phyloP scores from a whole-genome alignment of 768 basidiomycete genomes.

The Xerocomellus chrysenteron region DNA sequence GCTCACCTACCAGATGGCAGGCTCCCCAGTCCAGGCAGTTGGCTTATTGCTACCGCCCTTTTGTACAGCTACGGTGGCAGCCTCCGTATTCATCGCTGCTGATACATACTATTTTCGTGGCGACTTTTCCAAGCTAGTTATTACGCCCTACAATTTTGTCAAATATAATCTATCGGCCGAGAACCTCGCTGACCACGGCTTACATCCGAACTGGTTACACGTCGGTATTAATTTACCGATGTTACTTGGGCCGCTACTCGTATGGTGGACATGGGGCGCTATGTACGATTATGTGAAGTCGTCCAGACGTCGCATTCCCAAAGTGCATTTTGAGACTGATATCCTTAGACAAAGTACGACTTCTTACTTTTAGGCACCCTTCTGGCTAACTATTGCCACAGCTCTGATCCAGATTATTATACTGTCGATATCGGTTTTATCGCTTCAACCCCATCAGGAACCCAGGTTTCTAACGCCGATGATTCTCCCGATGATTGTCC shows the following conservation, averaged over 20 bases:
- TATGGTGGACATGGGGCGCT: constrained; percentile 20
- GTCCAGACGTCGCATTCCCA: not conserved
- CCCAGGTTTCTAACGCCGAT: constrained; percentile 39
- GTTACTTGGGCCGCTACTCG: constrained; percentile 37
- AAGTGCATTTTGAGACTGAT: constrained; percentile 11
- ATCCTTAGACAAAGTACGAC: constrained; percentile 19
- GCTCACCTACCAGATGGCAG: constrained; percentile 5
- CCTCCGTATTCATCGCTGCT: constrained; percentile 19
- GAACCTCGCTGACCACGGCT: constrained; percentile 39
- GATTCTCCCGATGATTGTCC: constrained; percentile 32
- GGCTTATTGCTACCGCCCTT: constrained; percentile 20
- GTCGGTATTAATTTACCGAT: constrained; percentile 40
- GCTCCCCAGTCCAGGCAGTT: constrained; percentile 8
- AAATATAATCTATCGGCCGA: constrained; percentile 36
- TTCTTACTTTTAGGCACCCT: not conserved
- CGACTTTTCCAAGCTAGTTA: constrained; percentile 15
- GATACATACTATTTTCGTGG: constrained; percentile 38
- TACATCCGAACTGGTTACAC: constrained; percentile 43
- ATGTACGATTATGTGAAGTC: constrained; percentile 6
- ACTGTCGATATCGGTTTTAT: constrained; percentile 30
- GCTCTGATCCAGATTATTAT: constrained; percentile 32
- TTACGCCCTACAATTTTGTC: constrained; percentile 40
- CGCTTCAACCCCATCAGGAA: constrained; percentile 40
- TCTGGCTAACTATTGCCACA: constrained; percentile 13
- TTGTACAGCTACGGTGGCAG: constrained; percentile 18